These are phyloP conservation scores for Xylaria sp. DNA, from an alignment of 2,329 filamentous ascomycete species.

Conservation along the genomic window DNA sequence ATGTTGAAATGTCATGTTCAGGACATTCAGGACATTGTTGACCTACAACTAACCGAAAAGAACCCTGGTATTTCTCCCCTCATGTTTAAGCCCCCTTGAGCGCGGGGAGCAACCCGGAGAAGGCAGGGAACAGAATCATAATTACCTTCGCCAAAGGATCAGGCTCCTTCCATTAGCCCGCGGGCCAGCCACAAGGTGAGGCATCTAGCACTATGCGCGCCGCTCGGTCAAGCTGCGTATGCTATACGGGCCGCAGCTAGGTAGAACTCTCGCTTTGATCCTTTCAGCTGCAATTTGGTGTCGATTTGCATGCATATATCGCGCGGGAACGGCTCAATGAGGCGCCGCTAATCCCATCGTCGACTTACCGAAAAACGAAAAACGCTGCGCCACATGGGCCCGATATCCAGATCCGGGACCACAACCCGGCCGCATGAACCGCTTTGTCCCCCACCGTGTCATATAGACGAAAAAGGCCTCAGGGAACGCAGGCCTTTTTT, in stretches of 20 bases:
- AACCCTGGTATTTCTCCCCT: too few relatives aligned
- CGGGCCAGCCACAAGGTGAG: not conserved
- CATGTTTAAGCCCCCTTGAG: not conserved
- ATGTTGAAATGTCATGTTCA: too few relatives aligned
- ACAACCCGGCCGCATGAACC: slow-evolving; percentile 2
- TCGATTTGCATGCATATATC: not conserved
- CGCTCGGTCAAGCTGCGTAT: slow-evolving; percentile 5
- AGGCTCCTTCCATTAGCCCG: slow-evolving; percentile 14
- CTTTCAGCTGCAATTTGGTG: not conserved
- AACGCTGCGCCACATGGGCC: slow-evolving; percentile 20
- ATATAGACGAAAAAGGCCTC: not conserved
- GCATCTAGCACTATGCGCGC: not conserved
- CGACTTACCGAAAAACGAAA: slow-evolving; percentile 8
- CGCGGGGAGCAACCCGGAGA: not conserved
- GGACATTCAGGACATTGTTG: too few relatives aligned
- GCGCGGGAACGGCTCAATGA: slow-evolving; percentile 36
- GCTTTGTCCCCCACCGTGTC: slow-evolving; percentile 1
- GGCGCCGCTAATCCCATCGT: not conserved
- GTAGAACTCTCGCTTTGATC: not conserved
- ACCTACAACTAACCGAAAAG: too few relatives aligned
- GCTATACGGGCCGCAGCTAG: not conserved
- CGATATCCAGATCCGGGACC: slow-evolving; percentile 6
- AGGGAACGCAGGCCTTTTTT: not conserved
- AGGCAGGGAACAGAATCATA: not conserved
- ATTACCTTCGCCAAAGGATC: slow-evolving; percentile 6